A percentile compares a stretch with the other conserved stretches of the same genome.
phyloP scores from a whole-genome alignment of 2,329 filamentous ascomycete species.

The Nigrograna mackinnonii region DNA sequence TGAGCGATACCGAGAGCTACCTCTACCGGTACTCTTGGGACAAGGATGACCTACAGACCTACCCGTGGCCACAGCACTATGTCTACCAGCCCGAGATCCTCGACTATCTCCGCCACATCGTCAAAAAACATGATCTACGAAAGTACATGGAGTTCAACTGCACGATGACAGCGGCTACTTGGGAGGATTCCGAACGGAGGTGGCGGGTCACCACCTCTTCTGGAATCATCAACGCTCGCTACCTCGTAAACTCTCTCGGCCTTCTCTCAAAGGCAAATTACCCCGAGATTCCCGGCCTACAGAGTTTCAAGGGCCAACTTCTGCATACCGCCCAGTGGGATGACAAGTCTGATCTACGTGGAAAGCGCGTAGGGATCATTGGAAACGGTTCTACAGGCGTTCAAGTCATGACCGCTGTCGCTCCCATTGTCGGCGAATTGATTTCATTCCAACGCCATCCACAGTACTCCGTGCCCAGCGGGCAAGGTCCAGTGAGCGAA shows the following conservation, averaged over 20 bases:
- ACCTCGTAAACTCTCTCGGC: conserved; percentile 52
- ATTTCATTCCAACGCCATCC: too few relatives aligned
- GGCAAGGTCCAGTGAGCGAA: too few relatives aligned
- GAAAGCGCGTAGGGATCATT: conserved; percentile 63
- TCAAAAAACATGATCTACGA: not conserved
- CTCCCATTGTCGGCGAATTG: too few relatives aligned
- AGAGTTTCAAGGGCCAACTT: conserved; percentile 35
- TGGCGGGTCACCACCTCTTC: conserved; percentile 37
- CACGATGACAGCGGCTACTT: conserved; percentile 35
- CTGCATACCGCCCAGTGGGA: conserved; percentile 65
- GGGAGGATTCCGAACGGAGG: conserved; percentile 24
- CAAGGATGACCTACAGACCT: conserved; percentile 1
- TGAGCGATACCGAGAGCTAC: conserved; percentile 1
- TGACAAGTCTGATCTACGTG: conserved; percentile 53
- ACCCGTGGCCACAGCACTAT: not conserved
- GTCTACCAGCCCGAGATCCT: not conserved
- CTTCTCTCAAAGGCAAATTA: conserved; percentile 50
- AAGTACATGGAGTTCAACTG: conserved; percentile 38
- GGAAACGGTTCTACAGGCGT: conserved; percentile 64
- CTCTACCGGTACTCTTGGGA: conserved; percentile 3
- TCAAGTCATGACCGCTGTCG: conserved; percentile 64
- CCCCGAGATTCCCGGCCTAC: conserved; percentile 44
- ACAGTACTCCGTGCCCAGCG: too few relatives aligned
- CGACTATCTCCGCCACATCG: not conserved
- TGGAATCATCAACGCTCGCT: conserved; percentile 30